Evolutionary conservation across 1,284 basidiomycete species (phyloP).

Genomic region (Wallemia ichthyophaga): DNA sequence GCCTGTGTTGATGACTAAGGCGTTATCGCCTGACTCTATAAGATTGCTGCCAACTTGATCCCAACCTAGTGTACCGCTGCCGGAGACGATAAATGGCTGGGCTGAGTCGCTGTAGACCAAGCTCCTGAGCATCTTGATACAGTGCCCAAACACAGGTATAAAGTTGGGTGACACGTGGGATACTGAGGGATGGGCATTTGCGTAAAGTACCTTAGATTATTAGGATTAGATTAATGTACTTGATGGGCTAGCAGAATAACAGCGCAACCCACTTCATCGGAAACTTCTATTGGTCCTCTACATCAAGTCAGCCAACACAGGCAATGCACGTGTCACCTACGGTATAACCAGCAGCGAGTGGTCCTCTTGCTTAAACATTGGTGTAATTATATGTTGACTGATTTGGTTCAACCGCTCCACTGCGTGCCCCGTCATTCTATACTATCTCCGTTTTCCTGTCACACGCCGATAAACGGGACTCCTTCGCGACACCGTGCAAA

Average conservation of each 20-base stretch:
- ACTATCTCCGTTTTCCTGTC: not conserved
- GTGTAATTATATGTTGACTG: not conserved
- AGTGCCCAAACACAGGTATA: conserved; percentile 63
- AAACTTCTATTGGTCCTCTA: conserved; percentile 40
- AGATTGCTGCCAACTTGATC: conserved; percentile 51
- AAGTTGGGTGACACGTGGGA: conserved; percentile 80
- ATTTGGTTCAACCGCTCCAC: not conserved
- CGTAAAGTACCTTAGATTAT: conserved; percentile 27
- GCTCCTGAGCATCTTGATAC: conserved; percentile 53
- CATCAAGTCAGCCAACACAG: not conserved
- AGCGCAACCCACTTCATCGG: conserved; percentile 30
- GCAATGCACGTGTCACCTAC: not conserved
- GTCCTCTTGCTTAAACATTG: not conserved
- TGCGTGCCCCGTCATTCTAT: not conserved
- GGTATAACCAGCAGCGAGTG: not conserved
- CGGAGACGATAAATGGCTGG: conserved; percentile 71
- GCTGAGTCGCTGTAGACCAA: conserved; percentile 42
- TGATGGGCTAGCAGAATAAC: not conserved
- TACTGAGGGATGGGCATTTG: conserved; percentile 61
- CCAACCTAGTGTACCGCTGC: conserved; percentile 87
- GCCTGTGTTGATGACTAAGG: conserved; percentile 48
- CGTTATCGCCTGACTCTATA: conserved; percentile 43
- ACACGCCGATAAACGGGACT: not conserved
- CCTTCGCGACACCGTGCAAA: too few species aligned
- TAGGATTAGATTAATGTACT: not conserved